Base-by-base conservation (phyloP, 1,284 basidiomycete species). In the Rhodotorula sp. region DNA sequence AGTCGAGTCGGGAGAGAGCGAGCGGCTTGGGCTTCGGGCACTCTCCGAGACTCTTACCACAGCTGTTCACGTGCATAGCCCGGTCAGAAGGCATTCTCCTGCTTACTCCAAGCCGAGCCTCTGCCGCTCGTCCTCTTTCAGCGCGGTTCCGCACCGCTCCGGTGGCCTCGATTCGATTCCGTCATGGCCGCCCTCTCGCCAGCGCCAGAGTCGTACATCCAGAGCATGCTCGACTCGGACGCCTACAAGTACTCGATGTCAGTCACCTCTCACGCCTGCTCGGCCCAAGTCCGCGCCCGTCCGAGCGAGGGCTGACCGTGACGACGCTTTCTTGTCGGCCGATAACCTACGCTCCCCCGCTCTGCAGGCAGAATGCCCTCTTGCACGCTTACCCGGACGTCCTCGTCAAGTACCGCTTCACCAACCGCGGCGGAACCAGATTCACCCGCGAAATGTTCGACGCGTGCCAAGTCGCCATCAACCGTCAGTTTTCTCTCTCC, bases 201-300 rank as follows among this genome's bases (percentile, higher is more conserved):
- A 21, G 21, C 34, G 51, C 60, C 68, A 43, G 43, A 65, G 51
- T 57, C 47, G 48, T 71, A 71, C 67, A 68, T 76, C 60, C 46
- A 58, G 43, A 66, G 62, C 43, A 52, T 98, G 67, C 86, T 99
- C 67, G 96, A 98, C 81, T 97, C 94, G 0, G 96, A 99, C 81
- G 84, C 97, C 56, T 98, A 99, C 88, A 99, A 97, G 92, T 85
- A 98, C 64, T 94, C 95, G 0, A 99, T 98, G 96, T 57, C 26
- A 43, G 52, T n/a, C 34, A 34, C 34, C 34, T n/a, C 34, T 34
- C 34, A 34, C 34, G 34, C 34, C 7, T 34, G 5, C 34, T 34
- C 34, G 34, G 34, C 34, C 34, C 4, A 34, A 34, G 34, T 34
- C 34, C 34, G 34, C 34, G 5, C 34, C 34, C 34, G 34, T 34